phyloP scores from a whole-genome alignment of 768 basidiomycete species.

The Suillus subluteus region DNA sequence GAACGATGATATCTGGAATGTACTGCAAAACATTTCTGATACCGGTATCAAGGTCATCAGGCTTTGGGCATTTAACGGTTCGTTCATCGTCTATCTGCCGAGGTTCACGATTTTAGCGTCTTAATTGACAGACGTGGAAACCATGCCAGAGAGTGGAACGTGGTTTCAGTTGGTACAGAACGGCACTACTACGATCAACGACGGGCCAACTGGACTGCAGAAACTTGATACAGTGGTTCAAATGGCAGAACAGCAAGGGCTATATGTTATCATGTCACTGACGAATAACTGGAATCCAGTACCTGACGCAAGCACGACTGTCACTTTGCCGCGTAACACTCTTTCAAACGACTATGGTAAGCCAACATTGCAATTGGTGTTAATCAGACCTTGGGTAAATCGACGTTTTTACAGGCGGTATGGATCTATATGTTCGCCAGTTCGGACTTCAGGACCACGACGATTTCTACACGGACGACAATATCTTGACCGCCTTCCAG shows the following conservation, averaged over 20 bases:
- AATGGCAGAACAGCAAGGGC: slow-evolving; percentile 55
- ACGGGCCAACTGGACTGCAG: slow-evolving; percentile 52
- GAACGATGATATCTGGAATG: slow-evolving; percentile 49
- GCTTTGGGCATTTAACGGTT: slow-evolving; percentile 43
- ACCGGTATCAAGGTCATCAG: slow-evolving; percentile 55
- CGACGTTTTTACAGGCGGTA: slow-evolving; percentile 46
- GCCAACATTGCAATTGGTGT: slow-evolving; percentile 22
- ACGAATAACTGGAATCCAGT: slow-evolving; percentile 66
- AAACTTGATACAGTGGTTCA: slow-evolving; percentile 58
- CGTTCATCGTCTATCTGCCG: not conserved
- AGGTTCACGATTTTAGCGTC: slow-evolving; percentile 35
- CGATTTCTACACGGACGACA: slow-evolving; percentile 60
- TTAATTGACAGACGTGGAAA: slow-evolving; percentile 52
- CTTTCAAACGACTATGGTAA: slow-evolving; percentile 43
- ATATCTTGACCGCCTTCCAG: slow-evolving; percentile 46
- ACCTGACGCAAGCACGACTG: slow-evolving; percentile 49
- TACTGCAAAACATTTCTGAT: slow-evolving; percentile 53
- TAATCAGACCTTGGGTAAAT: slow-evolving; percentile 36
- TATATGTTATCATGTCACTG: slow-evolving; percentile 57
- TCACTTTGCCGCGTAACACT: slow-evolving; percentile 60
- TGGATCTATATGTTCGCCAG: slow-evolving; percentile 69
- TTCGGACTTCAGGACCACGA: slow-evolving; percentile 56
- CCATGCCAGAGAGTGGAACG: slow-evolving; percentile 42
- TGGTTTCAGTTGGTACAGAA: slow-evolving; percentile 48
- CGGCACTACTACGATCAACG: slow-evolving; percentile 52